Conservation (phyloP, 208 protist genomes). For the Leishmania mexicana region DNA sequence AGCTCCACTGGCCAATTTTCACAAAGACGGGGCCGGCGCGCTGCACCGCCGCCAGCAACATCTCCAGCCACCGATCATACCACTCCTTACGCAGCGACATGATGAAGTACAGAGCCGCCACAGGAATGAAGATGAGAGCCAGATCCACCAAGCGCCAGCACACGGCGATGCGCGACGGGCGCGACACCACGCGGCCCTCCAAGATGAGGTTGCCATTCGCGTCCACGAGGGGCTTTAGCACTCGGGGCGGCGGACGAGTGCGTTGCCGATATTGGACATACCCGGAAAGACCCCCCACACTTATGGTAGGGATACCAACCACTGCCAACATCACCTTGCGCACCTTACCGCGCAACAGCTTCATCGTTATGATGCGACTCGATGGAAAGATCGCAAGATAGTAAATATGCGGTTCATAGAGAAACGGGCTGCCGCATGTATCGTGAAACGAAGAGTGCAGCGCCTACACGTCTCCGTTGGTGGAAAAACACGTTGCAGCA, state of each 20-base stretch:
- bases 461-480: not conserved
- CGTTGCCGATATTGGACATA: conserved; percentile 76
- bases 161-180: conserved; percentile 42
- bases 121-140: conserved; percentile 70
- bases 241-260: conserved; percentile 47
- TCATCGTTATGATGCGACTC: conserved; percentile 13
- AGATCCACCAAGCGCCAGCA: conserved; percentile 62
- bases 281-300: conserved; percentile 46
- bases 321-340: conserved; percentile 25
- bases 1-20: conserved; percentile 92
- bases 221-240: conserved; percentile 73
- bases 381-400: not conserved
- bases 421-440: not conserved
- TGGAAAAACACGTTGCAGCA: not conserved
- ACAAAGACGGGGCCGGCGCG: conserved; percentile 87
- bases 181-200: conserved; percentile 49
- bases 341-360: conserved; percentile 26
- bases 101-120: conserved; percentile 75
- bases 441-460: not conserved
- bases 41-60: conserved; percentile 77
- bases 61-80: conserved; percentile 75
- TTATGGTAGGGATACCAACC: conserved; percentile 50
- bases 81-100: conserved; percentile 53
- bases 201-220: conserved; percentile 66
- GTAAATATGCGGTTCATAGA: not conserved